A percentile compares a stretch with the other conserved stretches of the same genome.
Conservation (phyloP, 106 monocot species). For the Chionographis japonica region DNA sequence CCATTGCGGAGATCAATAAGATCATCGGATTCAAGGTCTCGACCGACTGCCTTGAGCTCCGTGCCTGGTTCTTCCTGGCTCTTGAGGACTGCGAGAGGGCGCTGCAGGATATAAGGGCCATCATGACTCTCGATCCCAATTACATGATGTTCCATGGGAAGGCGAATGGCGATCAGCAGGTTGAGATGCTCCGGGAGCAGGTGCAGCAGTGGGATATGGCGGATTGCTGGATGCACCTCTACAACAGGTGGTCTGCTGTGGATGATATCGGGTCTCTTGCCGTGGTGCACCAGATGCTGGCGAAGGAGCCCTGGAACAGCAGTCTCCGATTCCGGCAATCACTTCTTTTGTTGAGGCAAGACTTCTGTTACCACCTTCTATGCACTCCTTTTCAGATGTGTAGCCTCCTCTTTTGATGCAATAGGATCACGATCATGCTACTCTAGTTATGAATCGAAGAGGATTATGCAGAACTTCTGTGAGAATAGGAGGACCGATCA, state of each 20-base stretch:
- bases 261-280: slow-evolving; percentile 98
- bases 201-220: slow-evolving; percentile 82
- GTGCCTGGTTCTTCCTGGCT: slow-evolving; percentile 81
- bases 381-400: too few relatives aligned
- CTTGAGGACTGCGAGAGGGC: slow-evolving; percentile 62
- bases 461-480: too few relatives aligned
- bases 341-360: slow-evolving; percentile 79
- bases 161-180: slow-evolving; percentile 74
- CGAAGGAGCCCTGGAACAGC: slow-evolving; percentile 76
- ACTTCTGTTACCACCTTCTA: not conserved
- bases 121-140: slow-evolving; percentile 78
- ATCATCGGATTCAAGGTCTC: slow-evolving; percentile 85
- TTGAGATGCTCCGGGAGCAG: slow-evolving; percentile 66
- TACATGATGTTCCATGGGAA: slow-evolving; percentile 95
- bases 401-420: too few relatives aligned
- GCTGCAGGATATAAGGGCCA: slow-evolving; percentile 74
- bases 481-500: too few relatives aligned
- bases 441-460: too few relatives aligned
- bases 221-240: slow-evolving; percentile 99
- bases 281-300: slow-evolving; percentile 96
- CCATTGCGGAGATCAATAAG: slow-evolving; percentile 84
- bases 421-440: too few relatives aligned
- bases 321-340: slow-evolving; percentile 82
- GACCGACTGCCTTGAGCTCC: slow-evolving; percentile 84
- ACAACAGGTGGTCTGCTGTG: slow-evolving; percentile 92